phyloP scores from a whole-genome alignment of 2,329 filamentous ascomycete genomes.

The Nemania sp. region DNA sequence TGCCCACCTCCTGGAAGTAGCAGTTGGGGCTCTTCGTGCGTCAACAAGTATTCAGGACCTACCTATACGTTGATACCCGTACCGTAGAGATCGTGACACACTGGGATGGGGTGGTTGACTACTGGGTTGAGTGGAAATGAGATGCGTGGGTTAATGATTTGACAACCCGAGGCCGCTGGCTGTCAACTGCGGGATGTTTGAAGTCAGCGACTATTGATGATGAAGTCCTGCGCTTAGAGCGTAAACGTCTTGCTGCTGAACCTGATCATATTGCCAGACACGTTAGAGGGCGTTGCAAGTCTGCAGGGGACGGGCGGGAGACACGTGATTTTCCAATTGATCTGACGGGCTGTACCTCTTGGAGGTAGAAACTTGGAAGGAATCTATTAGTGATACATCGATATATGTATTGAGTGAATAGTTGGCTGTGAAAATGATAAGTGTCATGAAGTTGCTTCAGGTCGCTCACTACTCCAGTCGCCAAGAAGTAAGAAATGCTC shows the following conservation, averaged over 20 bases:
- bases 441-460: conserved; percentile 25
- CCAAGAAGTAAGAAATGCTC: conserved; percentile 24
- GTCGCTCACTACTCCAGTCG: conserved; percentile 20
- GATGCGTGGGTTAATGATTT: conserved; percentile 33
- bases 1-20: no score
- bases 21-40: no score
- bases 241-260: conserved; percentile 23
- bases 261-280: conserved; percentile 23
- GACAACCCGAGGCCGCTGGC: conserved; percentile 20
- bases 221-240: conserved; percentile 23
- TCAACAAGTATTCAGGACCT: no score
- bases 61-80: no score
- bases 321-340: no score
- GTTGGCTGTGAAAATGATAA: conserved; percentile 24
- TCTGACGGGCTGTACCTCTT: neutral
- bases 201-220: conserved; percentile 26
- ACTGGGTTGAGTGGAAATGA: conserved; percentile 28
- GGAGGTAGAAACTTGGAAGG: conserved; percentile 7
- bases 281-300: no score
- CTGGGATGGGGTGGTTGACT: conserved; percentile 28
- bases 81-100: no score
- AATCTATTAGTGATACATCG: conserved; percentile 24
- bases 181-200: conserved; percentile 24
- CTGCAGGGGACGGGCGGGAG: no score
- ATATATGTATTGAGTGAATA: conserved; percentile 23